A percentile compares a stretch with the other conserved stretches of the same genome.
phyloP scores from a whole-genome alignment of 169 alveolate genomes.

The Amoebophrya sp. region DNA sequence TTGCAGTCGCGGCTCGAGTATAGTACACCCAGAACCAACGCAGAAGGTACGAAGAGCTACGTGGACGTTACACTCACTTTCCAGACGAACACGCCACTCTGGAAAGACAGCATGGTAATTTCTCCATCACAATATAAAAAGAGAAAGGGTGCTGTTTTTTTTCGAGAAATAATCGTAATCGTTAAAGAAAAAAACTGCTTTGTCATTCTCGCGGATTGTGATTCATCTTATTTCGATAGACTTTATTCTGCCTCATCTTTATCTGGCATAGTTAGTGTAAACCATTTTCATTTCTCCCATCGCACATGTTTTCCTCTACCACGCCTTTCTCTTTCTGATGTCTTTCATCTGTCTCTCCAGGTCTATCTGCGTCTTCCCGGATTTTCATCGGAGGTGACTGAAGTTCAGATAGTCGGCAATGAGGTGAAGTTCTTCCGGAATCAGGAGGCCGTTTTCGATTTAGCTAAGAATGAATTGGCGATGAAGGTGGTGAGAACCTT shows the following conservation, averaged over 20 bases:
- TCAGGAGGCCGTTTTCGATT: not conserved
- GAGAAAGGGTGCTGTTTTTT: too few species aligned
- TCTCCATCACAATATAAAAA: too few species aligned
- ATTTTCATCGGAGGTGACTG: not conserved
- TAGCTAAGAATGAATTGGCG: not conserved
- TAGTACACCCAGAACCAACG: not conserved
- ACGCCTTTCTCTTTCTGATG: too few species aligned
- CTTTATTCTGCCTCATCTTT: too few species aligned
- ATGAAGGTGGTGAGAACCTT: not conserved
- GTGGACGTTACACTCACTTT: not conserved
- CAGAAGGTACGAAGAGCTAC: not conserved
- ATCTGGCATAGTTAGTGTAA: too few species aligned
- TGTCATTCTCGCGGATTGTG: too few species aligned
- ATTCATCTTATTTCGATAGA: too few species aligned
- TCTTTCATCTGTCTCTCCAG: too few species aligned
- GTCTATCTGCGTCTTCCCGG: constrained; percentile 9
- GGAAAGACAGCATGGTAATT: constrained; percentile 4
- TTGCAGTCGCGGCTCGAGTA: not conserved
- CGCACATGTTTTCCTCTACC: too few species aligned
- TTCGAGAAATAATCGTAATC: too few species aligned
- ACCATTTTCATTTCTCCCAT: too few species aligned
- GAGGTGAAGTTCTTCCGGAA: not conserved
- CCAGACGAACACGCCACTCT: constrained; percentile 7
- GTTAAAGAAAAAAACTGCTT: too few species aligned
- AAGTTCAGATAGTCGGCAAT: not conserved